phyloP scores from a whole-genome alignment of 352 stramenopile genomes.

The Albugo laibachii region DNA sequence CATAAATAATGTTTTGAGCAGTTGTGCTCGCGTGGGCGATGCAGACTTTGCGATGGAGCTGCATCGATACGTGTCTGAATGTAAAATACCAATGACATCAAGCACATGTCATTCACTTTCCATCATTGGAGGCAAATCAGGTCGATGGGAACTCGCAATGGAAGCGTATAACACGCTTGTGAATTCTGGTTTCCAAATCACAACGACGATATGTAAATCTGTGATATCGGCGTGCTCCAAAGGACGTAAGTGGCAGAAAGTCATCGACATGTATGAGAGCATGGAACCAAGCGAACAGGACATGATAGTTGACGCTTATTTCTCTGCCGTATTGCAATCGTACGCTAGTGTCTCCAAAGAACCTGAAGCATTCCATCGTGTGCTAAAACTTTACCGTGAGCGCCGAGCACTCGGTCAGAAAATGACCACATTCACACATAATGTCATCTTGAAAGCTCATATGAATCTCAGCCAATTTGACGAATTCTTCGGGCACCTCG shows the following conservation, averaged over 20 bases:
- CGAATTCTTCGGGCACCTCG: constrained; percentile 22
- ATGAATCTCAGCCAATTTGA: constrained; percentile 35
- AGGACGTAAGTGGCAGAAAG: constrained; percentile 42
- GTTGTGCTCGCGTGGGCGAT: constrained; percentile 47
- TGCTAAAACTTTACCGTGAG: constrained; percentile 36
- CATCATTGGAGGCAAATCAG: constrained; percentile 58
- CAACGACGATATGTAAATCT: constrained; percentile 60
- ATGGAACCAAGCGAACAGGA: constrained; percentile 24
- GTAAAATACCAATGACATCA: constrained; percentile 38
- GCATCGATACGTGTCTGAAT: constrained; percentile 38
- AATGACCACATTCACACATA: constrained; percentile 52
- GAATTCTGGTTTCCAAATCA: constrained; percentile 26
- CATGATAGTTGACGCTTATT: constrained; percentile 23
- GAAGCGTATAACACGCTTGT: constrained; percentile 34
- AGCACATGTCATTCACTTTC: constrained; percentile 62
- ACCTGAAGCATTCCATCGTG: constrained; percentile 10
- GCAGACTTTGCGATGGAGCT: constrained; percentile 48
- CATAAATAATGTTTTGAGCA: constrained; percentile 78
- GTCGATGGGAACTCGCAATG: constrained; percentile 41
- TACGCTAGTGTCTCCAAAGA: constrained; percentile 33
- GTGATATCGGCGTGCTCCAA: constrained; percentile 61
- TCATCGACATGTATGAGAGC: constrained; percentile 33
- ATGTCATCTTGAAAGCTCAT: constrained; percentile 32
- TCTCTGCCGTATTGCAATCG: constrained; percentile 54
- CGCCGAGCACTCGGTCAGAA: constrained; percentile 15